Evolutionary conservation across 306 rosid species (phyloP).

Genomic region (Cicer chorassanicum): DNA sequence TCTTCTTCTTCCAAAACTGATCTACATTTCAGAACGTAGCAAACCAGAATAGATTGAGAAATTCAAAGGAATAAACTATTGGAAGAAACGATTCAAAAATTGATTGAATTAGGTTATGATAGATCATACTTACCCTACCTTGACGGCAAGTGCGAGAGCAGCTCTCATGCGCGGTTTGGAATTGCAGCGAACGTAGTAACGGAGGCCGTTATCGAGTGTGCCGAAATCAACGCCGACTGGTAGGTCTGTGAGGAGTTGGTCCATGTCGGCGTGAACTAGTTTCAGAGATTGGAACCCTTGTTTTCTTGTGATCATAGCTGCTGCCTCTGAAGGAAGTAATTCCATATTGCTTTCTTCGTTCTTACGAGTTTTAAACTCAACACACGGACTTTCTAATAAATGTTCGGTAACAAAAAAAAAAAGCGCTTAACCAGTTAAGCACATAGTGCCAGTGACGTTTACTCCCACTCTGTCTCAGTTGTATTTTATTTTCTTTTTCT

Average conservation of each 20-base stretch:
- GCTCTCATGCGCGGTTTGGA: slow-evolving; percentile 95
- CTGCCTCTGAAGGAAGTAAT: slow-evolving; percentile 68
- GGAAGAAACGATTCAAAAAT: background rate
- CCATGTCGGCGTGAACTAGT: slow-evolving; percentile 69
- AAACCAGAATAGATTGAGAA: background rate
- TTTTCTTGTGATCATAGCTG: slow-evolving; percentile 69
- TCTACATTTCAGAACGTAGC: slow-evolving; percentile 47
- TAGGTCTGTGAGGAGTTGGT: slow-evolving; percentile 57
- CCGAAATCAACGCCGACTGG: slow-evolving; percentile 80
- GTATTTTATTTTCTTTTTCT: background rate
- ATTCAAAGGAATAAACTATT: slow-evolving; percentile 5
- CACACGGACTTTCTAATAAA: background rate
- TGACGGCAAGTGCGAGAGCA: slow-evolving; percentile 92
- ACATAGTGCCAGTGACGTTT: background rate
- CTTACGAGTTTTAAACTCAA: background rate
- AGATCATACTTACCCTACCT: slow-evolving; percentile 64
- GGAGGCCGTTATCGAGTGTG: slow-evolving; percentile 80
- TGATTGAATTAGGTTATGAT: background rate
- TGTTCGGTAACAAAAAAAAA: no score
- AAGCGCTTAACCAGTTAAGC: background rate
- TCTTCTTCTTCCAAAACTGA: slow-evolving; percentile 97
- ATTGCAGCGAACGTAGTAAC: slow-evolving; percentile 87
- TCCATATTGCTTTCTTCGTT: slow-evolving; percentile 53
- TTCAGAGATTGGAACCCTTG: slow-evolving; percentile 89
- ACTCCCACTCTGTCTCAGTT: background rate